These are phyloP conservation scores for Hemisphaericaspora subhashii DNA, from an alignment of 1,139 yeast species.

Conservation along the genomic window DNA sequence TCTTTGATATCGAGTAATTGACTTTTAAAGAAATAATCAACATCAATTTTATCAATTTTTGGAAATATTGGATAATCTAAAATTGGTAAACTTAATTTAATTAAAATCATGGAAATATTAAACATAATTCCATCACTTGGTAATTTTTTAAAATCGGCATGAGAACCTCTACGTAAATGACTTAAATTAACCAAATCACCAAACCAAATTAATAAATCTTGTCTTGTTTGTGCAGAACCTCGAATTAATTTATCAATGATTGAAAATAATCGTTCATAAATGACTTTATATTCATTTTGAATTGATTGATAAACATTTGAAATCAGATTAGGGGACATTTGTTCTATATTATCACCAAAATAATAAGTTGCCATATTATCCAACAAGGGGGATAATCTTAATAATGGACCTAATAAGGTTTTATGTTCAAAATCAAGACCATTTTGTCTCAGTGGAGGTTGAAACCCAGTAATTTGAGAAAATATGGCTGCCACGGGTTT, in stretches of 20 bases:
- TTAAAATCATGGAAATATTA: constrained; percentile 66
- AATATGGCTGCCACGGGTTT: constrained; percentile 65
- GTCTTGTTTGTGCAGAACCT: constrained; percentile 66
- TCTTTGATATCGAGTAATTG: constrained; percentile 64
- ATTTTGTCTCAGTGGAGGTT: constrained; percentile 43
- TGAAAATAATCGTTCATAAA: constrained; percentile 61
- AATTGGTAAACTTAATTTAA: constrained; percentile 81
- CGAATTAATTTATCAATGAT: constrained; percentile 77
- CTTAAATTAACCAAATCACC: constrained; percentile 72
- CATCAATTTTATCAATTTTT: constrained; percentile 76
- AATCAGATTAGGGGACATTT: constrained; percentile 41
- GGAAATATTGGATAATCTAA: constrained; percentile 58
- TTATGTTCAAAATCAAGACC: constrained; percentile 54
- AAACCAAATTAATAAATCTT: constrained; percentile 63
- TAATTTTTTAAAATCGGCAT: constrained; percentile 65
- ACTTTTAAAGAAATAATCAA: constrained; percentile 55
- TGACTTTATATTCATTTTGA: constrained; percentile 58
- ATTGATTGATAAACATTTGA: constrained; percentile 53
- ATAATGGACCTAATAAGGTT: constrained; percentile 75
- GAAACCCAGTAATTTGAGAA: constrained; percentile 56
- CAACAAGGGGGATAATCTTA: constrained; percentile 72
- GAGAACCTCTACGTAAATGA: constrained; percentile 86
- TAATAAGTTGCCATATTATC: constrained; percentile 42
- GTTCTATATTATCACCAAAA: constrained; percentile 44
- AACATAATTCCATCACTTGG: constrained; percentile 83